phyloP scores from a whole-genome alignment of 345 rosid species.

The Anacardium occidentale region DNA sequence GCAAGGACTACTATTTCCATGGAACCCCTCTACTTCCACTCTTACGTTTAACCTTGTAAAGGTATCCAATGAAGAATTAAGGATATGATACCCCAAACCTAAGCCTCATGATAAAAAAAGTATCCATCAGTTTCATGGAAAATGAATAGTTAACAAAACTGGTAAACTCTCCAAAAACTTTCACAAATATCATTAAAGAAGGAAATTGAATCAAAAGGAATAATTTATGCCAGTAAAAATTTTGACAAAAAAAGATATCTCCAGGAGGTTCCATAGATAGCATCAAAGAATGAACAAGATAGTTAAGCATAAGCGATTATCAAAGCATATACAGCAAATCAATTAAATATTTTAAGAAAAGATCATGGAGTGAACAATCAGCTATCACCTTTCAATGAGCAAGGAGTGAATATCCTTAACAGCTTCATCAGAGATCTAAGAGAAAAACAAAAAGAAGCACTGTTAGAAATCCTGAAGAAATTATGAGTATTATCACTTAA shows the following conservation, averaged over 20 bases:
- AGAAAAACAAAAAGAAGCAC: constrained; percentile 21
- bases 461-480: constrained; percentile 9
- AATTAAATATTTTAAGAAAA: constrained; percentile 2
- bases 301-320: background rate
- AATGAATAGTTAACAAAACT: too few species aligned
- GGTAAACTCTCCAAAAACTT: too few species aligned
- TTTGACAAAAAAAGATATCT: background rate
- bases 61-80: background rate
- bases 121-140: too few species aligned
- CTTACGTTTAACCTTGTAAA: too few species aligned
- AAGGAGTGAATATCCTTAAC: constrained; percentile 64
- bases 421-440: constrained; percentile 91
- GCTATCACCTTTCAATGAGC: constrained; percentile 64
- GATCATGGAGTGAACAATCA: background rate
- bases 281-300: background rate
- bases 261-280: background rate
- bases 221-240: too few species aligned
- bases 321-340: background rate
- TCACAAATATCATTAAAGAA: too few species aligned
- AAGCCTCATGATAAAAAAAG: too few species aligned
- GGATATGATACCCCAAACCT: background rate
- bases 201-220: too few species aligned
- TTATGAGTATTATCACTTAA: background rate
- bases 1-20: too few species aligned
- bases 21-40: too few species aligned